phyloP scores from a whole-genome alignment of 2,329 filamentous ascomycete species.

The Ophiostoma triangulosporum region DNA sequence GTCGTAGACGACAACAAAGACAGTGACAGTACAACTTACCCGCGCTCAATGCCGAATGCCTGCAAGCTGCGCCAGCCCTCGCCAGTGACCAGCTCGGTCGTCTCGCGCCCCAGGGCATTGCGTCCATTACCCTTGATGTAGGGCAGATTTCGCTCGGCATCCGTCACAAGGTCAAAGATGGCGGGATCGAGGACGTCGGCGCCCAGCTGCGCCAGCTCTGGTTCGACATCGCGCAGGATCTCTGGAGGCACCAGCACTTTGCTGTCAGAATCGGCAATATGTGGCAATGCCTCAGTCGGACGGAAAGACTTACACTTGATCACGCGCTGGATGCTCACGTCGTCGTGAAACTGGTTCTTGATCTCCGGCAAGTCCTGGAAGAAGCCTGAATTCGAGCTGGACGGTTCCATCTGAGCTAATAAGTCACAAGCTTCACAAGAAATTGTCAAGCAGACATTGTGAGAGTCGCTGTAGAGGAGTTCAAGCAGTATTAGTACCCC shows the following conservation, averaged over 20 bases:
- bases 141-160: constrained; percentile 52
- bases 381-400: constrained; percentile 36
- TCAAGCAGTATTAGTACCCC: no score
- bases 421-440: no score
- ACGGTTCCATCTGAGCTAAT: constrained; percentile 32
- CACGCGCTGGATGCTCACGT: constrained; percentile 37
- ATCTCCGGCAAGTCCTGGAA: constrained; percentile 40
- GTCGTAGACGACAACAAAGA: background rate
- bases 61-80: constrained; percentile 54
- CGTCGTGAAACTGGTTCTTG: constrained; percentile 43
- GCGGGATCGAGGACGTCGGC: constrained; percentile 38
- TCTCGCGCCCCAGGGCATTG: constrained; percentile 47
- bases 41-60: constrained; percentile 42
- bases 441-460: no score
- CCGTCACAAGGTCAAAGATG: constrained; percentile 43
- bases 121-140: constrained; percentile 42
- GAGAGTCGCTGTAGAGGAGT: no score
- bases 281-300: no score
- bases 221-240: constrained; percentile 25
- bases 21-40: constrained; percentile 19
- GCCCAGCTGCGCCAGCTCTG: constrained; percentile 34
- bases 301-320: constrained; percentile 31
- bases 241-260: constrained; percentile 37
- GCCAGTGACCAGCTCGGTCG: constrained; percentile 45
- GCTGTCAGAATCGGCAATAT: no score